Percentiles rank a stretch among this genome's conserved stretches.
Evolutionary conservation across 306 rosid species (phyloP).

Genomic region (Inga oerstediana): DNA sequence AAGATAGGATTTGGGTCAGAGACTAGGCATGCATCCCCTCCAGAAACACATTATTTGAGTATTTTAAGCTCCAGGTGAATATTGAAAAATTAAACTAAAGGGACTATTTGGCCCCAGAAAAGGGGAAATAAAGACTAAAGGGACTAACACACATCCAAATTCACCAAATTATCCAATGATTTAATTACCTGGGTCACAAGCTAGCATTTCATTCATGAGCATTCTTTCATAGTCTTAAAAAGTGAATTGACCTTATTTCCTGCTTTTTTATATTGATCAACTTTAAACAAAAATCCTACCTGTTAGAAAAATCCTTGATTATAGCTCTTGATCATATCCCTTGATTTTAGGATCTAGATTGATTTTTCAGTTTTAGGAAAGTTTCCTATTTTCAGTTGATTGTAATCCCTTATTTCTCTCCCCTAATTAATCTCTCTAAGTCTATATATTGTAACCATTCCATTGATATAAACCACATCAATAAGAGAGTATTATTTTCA

Average conservation of each 20-base stretch:
- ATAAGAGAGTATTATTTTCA: too few relatives aligned
- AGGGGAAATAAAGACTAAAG: neutral
- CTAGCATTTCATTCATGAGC: neutral
- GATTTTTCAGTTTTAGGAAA: too few relatives aligned
- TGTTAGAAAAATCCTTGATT: too few relatives aligned
- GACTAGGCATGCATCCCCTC: neutral
- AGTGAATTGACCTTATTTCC: neutral
- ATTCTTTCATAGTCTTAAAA: slow-evolving; percentile 17
- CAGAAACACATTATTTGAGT: neutral
- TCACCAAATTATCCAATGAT: slow-evolving; percentile 7
- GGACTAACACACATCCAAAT: neutral
- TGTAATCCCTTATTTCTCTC: too few relatives aligned
- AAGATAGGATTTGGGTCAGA: neutral
- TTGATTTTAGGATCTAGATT: too few relatives aligned
- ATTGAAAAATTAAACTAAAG: neutral
- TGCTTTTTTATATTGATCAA: slow-evolving; percentile 11
- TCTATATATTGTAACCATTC: too few relatives aligned
- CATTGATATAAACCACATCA: too few relatives aligned
- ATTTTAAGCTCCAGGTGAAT: neutral
- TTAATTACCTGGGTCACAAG: slow-evolving; percentile 11
- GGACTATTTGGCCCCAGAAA: neutral
- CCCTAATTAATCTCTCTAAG: too few relatives aligned
- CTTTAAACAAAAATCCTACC: neutral
- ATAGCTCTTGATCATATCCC: too few relatives aligned
- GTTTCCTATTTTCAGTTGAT: too few relatives aligned